These are phyloP conservation scores for Rubia balearica DNA, from an alignment of 305 asterid species.

Conservation along the genomic window DNA sequence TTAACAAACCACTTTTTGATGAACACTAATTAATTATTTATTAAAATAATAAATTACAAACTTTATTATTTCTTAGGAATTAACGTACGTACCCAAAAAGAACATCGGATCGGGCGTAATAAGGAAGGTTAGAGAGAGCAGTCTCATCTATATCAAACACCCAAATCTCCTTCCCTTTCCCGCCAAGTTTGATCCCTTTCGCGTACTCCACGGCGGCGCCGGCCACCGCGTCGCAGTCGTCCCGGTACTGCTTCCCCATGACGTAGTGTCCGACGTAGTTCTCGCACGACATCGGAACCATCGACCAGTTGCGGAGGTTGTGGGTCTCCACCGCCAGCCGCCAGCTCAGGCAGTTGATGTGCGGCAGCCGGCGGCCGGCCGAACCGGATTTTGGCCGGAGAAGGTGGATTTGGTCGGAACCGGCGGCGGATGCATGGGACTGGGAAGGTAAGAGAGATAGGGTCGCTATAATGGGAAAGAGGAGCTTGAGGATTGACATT, in stretches of 20 bases:
- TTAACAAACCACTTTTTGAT: background rate
- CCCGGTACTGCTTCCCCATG: conserved; percentile 28
- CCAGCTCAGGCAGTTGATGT: conserved; percentile 34
- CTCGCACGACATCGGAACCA: conserved; percentile 25
- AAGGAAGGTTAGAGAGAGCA: conserved; percentile 30
- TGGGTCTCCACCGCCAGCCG: conserved; percentile 28
- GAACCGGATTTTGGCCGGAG: conserved; percentile 23
- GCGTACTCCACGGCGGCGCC: conserved; percentile 26
- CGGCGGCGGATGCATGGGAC: conserved; percentile 16
- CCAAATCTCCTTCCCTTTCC: conserved; percentile 27
- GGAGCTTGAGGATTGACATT: background rate
- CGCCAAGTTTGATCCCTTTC: conserved; percentile 9
- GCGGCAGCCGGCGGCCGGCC: conserved; percentile 17
- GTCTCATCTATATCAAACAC: conserved; percentile 38
- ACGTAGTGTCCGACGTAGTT: conserved; percentile 31
- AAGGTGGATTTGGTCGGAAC: conserved; percentile 12
- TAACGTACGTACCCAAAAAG: conserved; percentile 29
- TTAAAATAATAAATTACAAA: no score
- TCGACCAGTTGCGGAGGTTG: conserved; percentile 24
- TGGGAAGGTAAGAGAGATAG: conserved; percentile 11
- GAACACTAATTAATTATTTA: background rate
- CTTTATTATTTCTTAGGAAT: no score
- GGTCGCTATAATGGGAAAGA: background rate
- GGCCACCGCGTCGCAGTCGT: conserved; percentile 23
- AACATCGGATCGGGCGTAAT: conserved; percentile 32